Evolutionary conservation across 257 asterid species (phyloP), one percentile per base, ranked within the genome.

Genomic region (Capsicum chinense): DNA sequence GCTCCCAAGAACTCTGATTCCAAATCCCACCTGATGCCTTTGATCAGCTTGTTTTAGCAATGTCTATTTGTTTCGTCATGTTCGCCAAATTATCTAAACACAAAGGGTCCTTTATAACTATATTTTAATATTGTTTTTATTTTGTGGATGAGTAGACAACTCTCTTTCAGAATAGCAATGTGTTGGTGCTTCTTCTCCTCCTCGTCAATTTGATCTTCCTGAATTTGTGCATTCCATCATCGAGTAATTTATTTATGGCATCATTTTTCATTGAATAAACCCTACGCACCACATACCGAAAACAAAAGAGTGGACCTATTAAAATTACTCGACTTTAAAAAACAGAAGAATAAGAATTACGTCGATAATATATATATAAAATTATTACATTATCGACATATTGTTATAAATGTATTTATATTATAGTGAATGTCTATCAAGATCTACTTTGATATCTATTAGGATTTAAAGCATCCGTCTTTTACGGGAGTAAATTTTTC

Each of bases 231-330:
- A 3, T 50, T 74, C 21, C 62, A 74, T 74, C 81, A 50, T 26
- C 21, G 0, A 7, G 4, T 0, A 70, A 47, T 76, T 54, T 54
- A 26, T 47, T 76, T 13, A 52, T 76, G 60, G 48, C 47, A 12
- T 76, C 81, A 50, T 52, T 76, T 76, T 76, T 15, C 47, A 52
- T 14, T 52, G 81, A 52, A 76, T 13, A 76, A 26, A 76, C 47
- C 26, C 81, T 76, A 13, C 1, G 5, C 14, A 52, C 2, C 47
- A 52, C 7, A 74, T 13, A 74, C n/a, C 48, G 6, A 1, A 73
- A 71, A 69, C 47, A 5, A 69, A 71, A 5, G 15, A n/a, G 1
- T 44, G 19, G 3, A 73, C 58, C 19, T 48, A 7, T 19, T 12
- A n/a, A 48, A 12, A 12, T 56, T 56, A 56, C 7, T 52, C 7